Evolutionary conservation across 352 stramenopile genomes (phyloP).

Genomic region (Saprolegnia parasitica): DNA sequence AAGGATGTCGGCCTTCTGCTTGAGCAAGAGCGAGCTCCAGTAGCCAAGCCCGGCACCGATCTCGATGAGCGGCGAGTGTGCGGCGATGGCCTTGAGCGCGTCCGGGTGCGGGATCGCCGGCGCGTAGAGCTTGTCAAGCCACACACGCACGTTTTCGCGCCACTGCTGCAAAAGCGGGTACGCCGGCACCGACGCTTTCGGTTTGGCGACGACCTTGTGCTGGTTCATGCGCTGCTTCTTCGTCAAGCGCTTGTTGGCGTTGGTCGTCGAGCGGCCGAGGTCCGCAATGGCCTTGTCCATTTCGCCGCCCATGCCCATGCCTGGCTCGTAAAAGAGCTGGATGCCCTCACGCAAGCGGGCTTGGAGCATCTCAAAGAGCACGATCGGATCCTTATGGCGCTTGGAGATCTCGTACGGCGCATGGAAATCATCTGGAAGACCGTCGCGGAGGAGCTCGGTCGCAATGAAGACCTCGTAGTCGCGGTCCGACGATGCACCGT

Average conservation of each 20-base stretch:
- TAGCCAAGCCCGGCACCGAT: slow-evolving; percentile 28
- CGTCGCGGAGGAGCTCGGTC: slow-evolving; percentile 38
- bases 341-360: slow-evolving; percentile 33
- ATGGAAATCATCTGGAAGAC: slow-evolving; percentile 26
- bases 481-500: slow-evolving; percentile 36
- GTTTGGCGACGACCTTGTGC: slow-evolving; percentile 46
- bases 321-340: slow-evolving; percentile 71
- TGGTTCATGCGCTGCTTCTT: slow-evolving; percentile 69
- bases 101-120: slow-evolving; percentile 60
- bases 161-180: slow-evolving; percentile 65
- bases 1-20: slow-evolving; percentile 21
- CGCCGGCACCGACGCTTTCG: slow-evolving; percentile 48
- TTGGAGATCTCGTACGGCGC: slow-evolving; percentile 26
- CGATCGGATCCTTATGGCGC: slow-evolving; percentile 36
- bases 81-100: slow-evolving; percentile 48
- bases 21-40: slow-evolving; percentile 25
- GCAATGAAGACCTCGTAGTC: slow-evolving; percentile 58
- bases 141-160: slow-evolving; percentile 74
- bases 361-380: slow-evolving; percentile 56
- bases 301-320: slow-evolving; percentile 69
- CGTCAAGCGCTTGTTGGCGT: slow-evolving; percentile 32
- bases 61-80: slow-evolving; percentile 38
- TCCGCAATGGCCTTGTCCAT: slow-evolving; percentile 65
- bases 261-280: slow-evolving; percentile 14
- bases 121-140: slow-evolving; percentile 68